Conservation (phyloP, 192 early-diverging fungal genomes). For the Borealophlyctis nickersoniae region DNA sequence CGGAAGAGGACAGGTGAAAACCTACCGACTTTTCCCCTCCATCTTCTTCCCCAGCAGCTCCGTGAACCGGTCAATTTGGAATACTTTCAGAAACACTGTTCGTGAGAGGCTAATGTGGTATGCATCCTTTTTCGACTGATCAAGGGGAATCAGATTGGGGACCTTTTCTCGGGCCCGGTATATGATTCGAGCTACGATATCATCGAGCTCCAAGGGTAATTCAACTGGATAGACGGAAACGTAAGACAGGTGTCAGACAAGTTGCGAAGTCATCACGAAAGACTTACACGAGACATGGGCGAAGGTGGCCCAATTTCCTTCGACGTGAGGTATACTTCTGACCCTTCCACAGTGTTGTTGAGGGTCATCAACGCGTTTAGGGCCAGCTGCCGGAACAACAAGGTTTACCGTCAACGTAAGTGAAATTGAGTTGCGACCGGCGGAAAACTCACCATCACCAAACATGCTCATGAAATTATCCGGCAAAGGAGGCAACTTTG, state of each 20-base stretch:
- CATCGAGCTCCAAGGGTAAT: background rate
- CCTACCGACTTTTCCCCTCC: background rate
- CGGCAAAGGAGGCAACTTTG: too few species aligned
- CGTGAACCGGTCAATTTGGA: constrained; percentile 41
- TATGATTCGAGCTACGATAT: background rate
- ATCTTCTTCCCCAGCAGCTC: constrained; percentile 24
- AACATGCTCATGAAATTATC: too few species aligned
- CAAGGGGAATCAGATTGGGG: constrained; percentile 9
- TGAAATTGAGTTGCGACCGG: too few species aligned
- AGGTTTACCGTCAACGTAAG: too few species aligned
- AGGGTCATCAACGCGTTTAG: too few species aligned
- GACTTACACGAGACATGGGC: constrained; percentile 38
- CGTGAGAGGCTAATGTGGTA: constrained; percentile 47
- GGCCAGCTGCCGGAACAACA: too few species aligned
- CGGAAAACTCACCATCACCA: too few species aligned
- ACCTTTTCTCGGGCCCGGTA: background rate
- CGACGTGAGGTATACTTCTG: constrained; percentile 34
- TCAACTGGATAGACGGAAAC: constrained; percentile 2
- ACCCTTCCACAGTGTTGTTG: constrained; percentile 3
- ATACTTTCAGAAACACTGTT: constrained; percentile 46
- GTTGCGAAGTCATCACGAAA: background rate
- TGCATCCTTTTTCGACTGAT: constrained; percentile 10
- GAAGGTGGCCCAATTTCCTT: constrained; percentile 46
- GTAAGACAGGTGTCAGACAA: constrained; percentile 3
- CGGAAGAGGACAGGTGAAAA: background rate